A percentile compares a stretch with the other conserved stretches of the same genome.
These are phyloP conservation scores for Metrosideros polymorpha DNA, from an alignment of 441 rosid genomes.

Conservation along the genomic window DNA sequence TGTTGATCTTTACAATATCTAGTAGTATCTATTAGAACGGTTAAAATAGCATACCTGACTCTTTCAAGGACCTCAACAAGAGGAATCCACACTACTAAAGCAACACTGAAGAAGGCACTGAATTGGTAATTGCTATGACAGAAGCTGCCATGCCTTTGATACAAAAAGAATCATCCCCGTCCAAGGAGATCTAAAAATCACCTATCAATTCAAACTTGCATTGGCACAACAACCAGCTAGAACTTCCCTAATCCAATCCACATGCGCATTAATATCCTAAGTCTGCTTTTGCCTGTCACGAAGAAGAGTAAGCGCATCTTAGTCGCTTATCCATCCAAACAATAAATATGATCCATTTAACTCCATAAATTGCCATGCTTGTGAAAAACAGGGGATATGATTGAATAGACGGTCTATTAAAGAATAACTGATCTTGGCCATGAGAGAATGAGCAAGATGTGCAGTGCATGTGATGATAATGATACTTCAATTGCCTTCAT, in stretches of 20 bases:
- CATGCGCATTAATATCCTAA: slow-evolving; percentile 4
- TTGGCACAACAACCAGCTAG: not conserved
- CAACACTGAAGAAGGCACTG: not conserved
- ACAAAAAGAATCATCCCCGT: not conserved
- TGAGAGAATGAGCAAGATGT: not conserved
- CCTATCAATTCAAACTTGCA: not conserved
- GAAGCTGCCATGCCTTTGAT: not conserved
- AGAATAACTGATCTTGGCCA: not conserved
- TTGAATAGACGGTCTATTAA: not conserved
- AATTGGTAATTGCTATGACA: not conserved
- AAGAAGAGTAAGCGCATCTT: not conserved
- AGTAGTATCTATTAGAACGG: not conserved
- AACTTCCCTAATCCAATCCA: not conserved
- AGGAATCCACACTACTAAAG: not conserved
- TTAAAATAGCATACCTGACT: not conserved
- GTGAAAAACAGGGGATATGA: not conserved
- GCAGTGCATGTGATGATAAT: not conserved
- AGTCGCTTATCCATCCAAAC: not conserved
- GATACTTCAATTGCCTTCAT: not conserved
- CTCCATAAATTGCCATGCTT: not conserved
- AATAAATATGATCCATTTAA: not conserved
- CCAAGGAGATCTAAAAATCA: not conserved
- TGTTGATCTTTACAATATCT: not conserved
- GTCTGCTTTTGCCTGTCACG: slow-evolving; percentile 24
- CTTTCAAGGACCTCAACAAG: not conserved